phyloP scores from a whole-genome alignment of 495 filamentous ascomycete genomes.

The Penicillium mononematosum region DNA sequence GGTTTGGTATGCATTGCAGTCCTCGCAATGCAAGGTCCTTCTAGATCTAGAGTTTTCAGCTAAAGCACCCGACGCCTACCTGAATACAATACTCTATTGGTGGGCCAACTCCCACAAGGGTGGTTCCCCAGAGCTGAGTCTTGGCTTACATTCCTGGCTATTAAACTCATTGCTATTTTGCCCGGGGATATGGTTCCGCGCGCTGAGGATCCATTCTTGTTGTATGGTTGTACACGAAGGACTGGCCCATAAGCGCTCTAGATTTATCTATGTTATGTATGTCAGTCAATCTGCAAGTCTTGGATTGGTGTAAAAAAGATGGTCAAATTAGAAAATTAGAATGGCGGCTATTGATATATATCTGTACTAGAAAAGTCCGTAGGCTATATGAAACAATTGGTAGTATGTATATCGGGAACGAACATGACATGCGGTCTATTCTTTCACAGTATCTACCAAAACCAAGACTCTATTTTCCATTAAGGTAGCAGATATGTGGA shows the following conservation, averaged over 20 bases:
- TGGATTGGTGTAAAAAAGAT: not conserved
- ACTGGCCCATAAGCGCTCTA: not conserved
- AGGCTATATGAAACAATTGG: not conserved
- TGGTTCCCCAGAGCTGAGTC: not conserved
- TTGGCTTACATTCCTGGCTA: conserved; percentile 24
- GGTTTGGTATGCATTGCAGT: conserved; percentile 14
- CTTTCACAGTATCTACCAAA: not conserved
- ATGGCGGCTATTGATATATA: not conserved
- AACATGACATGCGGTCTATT: not conserved
- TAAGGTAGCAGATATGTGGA: not conserved
- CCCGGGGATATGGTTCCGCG: not conserved
- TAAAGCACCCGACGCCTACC: not conserved
- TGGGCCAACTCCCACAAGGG: not conserved
- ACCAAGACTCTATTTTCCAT: not conserved
- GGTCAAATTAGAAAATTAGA: not conserved
- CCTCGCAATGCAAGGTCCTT: conserved; percentile 15
- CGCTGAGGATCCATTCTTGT: not conserved
- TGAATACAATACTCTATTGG: not conserved
- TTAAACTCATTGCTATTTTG: not conserved
- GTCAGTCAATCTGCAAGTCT: not conserved
- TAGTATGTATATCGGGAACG: not conserved
- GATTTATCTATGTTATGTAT: not conserved
- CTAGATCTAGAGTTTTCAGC: conserved; percentile 10
- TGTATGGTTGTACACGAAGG: not conserved
- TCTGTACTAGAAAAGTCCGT: not conserved